These are phyloP conservation scores for Syncephalastrum sp. DNA, from an alignment of 371 early-diverging fungal genomes.

Conservation along the genomic window DNA sequence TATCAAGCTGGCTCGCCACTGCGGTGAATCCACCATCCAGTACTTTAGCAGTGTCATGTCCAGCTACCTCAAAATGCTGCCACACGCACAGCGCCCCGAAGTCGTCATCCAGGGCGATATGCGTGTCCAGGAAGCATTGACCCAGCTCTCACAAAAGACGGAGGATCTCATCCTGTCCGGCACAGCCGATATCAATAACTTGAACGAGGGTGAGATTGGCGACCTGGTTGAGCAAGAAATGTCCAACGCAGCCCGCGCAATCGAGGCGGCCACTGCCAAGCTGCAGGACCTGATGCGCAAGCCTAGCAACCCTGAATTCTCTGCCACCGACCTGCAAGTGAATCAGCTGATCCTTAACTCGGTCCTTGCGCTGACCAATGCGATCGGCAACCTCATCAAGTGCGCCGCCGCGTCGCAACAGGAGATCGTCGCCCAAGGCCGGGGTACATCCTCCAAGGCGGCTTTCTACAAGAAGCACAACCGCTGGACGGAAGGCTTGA, in stretches of 20 bases:
- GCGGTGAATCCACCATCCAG: constrained; percentile 65
- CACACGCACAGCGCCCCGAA: constrained; percentile 70
- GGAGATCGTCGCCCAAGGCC: constrained; percentile 95
- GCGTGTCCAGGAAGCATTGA: constrained; percentile 71
- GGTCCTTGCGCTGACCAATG: constrained; percentile 90
- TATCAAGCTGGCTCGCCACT: constrained; percentile 61
- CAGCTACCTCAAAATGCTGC: constrained; percentile 65
- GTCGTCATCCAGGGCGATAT: constrained; percentile 72
- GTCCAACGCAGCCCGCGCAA: constrained; percentile 87
- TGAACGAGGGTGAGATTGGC: constrained; percentile 80
- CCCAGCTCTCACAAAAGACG: constrained; percentile 69
- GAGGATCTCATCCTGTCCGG: constrained; percentile 77
- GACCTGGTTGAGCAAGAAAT: constrained; percentile 93
- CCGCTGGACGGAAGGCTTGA: constrained; percentile 98
- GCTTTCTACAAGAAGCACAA: constrained; percentile 98
- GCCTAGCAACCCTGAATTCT: constrained; percentile 72
- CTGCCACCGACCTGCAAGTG: constrained; percentile 80
- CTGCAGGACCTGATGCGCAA: constrained; percentile 77
- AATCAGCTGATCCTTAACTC: constrained; percentile 88
- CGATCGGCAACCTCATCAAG: constrained; percentile 91
- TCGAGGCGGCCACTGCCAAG: constrained; percentile 87
- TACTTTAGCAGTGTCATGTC: constrained; percentile 91
- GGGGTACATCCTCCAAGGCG: constrained; percentile 79
- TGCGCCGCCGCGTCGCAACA: constrained; percentile 94
- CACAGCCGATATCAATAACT: constrained; percentile 64